Evolutionary conservation across 495 filamentous ascomycete species (phyloP).

Genomic region (Tuber melanosporum): DNA sequence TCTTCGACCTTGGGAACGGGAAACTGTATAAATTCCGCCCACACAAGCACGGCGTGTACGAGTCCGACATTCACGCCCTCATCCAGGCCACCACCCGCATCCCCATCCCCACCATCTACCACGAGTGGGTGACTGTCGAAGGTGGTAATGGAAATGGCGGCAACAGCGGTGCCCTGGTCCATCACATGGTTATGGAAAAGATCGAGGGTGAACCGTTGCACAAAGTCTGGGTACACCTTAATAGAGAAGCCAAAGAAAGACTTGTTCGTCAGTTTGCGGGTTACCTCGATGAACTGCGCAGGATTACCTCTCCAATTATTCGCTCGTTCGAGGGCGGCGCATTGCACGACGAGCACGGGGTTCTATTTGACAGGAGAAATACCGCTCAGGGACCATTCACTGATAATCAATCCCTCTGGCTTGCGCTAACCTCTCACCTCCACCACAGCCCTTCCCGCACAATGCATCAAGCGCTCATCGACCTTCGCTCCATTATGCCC

Average conservation of each 20-base stretch:
- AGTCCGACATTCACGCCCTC: slow-evolving; percentile 1
- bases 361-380: not conserved
- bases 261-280: not conserved
- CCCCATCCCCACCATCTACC: not conserved
- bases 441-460: not conserved
- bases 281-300: not conserved
- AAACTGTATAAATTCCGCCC: not conserved
- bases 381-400: not conserved
- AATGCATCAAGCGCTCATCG: not conserved
- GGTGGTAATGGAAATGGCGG: no score
- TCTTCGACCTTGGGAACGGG: not conserved
- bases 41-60: not conserved
- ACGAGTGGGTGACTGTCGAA: not conserved
- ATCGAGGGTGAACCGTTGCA: not conserved
- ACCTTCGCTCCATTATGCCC: not conserved
- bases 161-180: not conserved
- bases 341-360: not conserved
- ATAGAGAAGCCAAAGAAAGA: not conserved
- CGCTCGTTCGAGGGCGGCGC: not conserved
- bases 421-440: not conserved
- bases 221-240: not conserved
- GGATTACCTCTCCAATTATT: not conserved
- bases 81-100: not conserved
- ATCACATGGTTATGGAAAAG: not conserved
- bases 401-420: not conserved